These are phyloP conservation scores for Diatrype stigma DNA, from an alignment of 2,329 filamentous ascomycete species.

Conservation along the genomic window DNA sequence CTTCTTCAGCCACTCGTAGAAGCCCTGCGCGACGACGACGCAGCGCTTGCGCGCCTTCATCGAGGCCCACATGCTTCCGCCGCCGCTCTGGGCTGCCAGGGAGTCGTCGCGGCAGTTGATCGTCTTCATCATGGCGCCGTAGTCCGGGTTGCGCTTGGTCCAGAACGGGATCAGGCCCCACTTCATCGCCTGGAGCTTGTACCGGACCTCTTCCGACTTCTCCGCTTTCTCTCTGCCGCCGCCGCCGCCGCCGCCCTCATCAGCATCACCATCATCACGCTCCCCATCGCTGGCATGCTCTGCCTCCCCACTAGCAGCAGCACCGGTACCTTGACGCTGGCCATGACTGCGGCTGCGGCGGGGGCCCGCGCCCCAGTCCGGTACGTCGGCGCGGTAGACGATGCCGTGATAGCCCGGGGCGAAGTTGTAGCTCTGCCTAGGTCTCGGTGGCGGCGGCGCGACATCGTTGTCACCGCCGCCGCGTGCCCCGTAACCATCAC, in stretches of 20 bases:
- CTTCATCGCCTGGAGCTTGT: constrained; percentile 89
- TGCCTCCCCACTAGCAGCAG: background rate
- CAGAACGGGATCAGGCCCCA: constrained; percentile 95
- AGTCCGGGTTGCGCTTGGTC: constrained; percentile 81
- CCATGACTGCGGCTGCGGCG: constrained; percentile 14
- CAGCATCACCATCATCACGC: constrained; percentile 1
- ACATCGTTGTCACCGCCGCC: constrained; percentile 26
- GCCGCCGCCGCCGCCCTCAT: constrained; percentile 13
- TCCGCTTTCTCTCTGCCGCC: background rate
- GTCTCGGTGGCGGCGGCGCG: constrained; percentile 25
- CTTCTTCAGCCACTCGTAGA: constrained; percentile 93
- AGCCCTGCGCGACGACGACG: constrained; percentile 83
- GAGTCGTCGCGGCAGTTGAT: constrained; percentile 96
- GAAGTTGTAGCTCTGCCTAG: constrained; percentile 84
- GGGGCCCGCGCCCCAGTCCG: constrained; percentile 54
- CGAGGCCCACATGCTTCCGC: constrained; percentile 82
- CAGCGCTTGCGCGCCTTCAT: constrained; percentile 92
- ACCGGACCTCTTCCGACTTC: constrained; percentile 45
- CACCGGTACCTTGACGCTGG: constrained; percentile 14
- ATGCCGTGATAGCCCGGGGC: constrained; percentile 82
- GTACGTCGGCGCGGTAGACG: constrained; percentile 75
- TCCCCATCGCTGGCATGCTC: constrained; percentile 7
- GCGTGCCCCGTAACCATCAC: background rate
- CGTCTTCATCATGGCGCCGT: constrained; percentile 73
- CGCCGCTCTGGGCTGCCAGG: constrained; percentile 65